Evolutionary conservation across 352 stramenopile genomes (phyloP).

Genomic region (Phytophthora kernoviae): DNA sequence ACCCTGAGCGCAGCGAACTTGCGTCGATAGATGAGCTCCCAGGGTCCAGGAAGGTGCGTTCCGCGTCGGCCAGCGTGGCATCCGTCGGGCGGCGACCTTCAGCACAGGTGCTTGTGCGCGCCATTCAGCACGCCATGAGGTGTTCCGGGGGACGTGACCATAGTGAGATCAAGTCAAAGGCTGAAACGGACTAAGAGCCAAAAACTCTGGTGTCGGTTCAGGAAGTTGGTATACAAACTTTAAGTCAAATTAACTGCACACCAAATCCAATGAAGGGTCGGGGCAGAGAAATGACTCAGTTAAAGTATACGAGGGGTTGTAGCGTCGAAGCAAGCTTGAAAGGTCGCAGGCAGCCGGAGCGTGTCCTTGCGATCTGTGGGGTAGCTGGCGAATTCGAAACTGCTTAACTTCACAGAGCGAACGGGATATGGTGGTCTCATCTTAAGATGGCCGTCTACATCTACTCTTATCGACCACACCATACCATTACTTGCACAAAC

Average conservation of each 20-base stretch:
- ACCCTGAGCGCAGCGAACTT: constrained; percentile 11
- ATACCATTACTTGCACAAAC: too few species aligned
- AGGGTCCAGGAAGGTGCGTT: constrained; percentile 8
- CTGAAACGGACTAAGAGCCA: too few species aligned
- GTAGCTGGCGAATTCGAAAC: constrained; percentile 7
- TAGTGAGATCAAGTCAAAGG: neutral
- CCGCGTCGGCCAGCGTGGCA: constrained; percentile 10
- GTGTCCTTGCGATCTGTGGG: neutral
- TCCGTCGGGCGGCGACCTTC: constrained; percentile 8
- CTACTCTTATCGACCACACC: too few species aligned
- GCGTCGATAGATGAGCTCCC: neutral
- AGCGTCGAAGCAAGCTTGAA: neutral
- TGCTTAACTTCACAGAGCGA: too few species aligned
- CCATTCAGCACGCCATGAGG: constrained; percentile 36
- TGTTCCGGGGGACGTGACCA: constrained; percentile 39
- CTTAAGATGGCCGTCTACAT: too few species aligned
- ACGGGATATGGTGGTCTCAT: too few species aligned
- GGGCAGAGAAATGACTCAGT: too few species aligned
- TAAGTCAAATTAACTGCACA: too few species aligned
- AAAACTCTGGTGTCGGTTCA: neutral
- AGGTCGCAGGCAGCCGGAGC: too few species aligned
- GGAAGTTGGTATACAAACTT: too few species aligned
- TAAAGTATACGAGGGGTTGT: neutral
- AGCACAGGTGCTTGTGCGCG: neutral
- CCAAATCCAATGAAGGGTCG: too few species aligned